Conservation (phyloP, 495 filamentous ascomycete genomes). For the Penicillium coffeae region DNA sequence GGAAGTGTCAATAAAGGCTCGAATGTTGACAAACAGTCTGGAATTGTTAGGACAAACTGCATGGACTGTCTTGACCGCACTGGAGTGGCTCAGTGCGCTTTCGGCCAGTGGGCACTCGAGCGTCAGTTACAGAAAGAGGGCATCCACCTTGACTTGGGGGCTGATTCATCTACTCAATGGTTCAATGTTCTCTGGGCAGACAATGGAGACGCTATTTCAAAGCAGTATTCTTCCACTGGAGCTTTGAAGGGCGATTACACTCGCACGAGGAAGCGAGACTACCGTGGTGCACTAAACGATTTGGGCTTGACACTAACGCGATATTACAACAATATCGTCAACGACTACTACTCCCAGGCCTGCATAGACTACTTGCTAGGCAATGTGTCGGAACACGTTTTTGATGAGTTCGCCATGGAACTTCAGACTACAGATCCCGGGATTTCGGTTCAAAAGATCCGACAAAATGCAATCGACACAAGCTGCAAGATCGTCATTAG, state of each 20-base stretch:
- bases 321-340: conserved; percentile 75
- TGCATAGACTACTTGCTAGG: conserved; percentile 93
- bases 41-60: conserved; percentile 85
- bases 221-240: conserved; percentile 78
- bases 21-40: conserved; percentile 57
- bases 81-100: conserved; percentile 87
- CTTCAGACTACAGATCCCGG: conserved; percentile 87
- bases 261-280: conserved; percentile 81
- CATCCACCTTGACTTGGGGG: conserved; percentile 62
- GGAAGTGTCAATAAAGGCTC: conserved; percentile 52
- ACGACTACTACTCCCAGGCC: conserved; percentile 93
- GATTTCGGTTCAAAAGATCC: conserved; percentile 74
- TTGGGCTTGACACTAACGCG: conserved; percentile 78
- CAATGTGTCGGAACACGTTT: conserved; percentile 75
- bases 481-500: conserved; percentile 79
- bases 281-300: conserved; percentile 89
- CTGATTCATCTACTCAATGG: conserved; percentile 74
- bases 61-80: conserved; percentile 97
- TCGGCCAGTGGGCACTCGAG: conserved; percentile 72
- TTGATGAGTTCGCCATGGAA: conserved; percentile 85
- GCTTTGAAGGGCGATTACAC: conserved; percentile 96
- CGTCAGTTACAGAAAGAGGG: conserved; percentile 69
- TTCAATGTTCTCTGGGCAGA: conserved; percentile 96
- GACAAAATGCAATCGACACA: conserved; percentile 84
- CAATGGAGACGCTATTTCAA: conserved; percentile 65